These are phyloP conservation scores for Thyridium curvatum DNA, from an alignment of 2,329 filamentous ascomycete species.

Conservation along the genomic window DNA sequence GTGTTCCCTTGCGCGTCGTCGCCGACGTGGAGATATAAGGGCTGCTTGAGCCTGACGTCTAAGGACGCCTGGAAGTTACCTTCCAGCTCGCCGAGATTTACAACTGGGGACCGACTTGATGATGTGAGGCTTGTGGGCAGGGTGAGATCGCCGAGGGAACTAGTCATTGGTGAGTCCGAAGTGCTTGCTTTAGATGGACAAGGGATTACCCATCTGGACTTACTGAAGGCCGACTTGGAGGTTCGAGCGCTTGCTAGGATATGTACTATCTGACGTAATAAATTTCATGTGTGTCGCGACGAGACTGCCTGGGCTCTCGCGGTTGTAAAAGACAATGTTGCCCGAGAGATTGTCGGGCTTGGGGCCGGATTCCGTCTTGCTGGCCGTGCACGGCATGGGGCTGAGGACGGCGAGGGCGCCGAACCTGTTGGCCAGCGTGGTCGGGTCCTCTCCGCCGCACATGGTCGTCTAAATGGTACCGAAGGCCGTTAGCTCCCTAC, in stretches of 20 bases:
- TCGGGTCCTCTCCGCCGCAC: slow-evolving; percentile 7
- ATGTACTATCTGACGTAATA: slow-evolving; percentile 1
- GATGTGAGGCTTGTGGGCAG: not conserved
- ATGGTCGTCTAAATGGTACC: too few relatives aligned
- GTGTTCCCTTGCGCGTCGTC: slow-evolving; percentile 8
- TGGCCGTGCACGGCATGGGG: not conserved
- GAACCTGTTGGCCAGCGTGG: slow-evolving; percentile 6
- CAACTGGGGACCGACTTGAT: too few relatives aligned
- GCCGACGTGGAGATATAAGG: slow-evolving; percentile 10
- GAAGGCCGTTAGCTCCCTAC: too few relatives aligned
- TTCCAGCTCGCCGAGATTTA: too few relatives aligned
- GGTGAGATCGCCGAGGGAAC: slow-evolving; percentile 6
- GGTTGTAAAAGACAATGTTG: slow-evolving; percentile 10
- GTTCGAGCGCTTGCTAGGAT: not conserved
- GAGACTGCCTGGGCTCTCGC: slow-evolving; percentile 6
- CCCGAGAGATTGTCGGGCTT: slow-evolving; percentile 2
- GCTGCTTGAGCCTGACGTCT: slow-evolving; percentile 4
- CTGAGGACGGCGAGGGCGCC: slow-evolving; percentile 10
- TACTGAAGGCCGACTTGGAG: slow-evolving; percentile 9
- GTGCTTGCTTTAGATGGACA: too few relatives aligned
- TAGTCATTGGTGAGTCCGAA: too few relatives aligned
- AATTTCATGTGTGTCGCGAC: slow-evolving; percentile 11
- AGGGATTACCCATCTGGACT: not conserved
- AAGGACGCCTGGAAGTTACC: not conserved
- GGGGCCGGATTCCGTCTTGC: not conserved